Conservation (phyloP, 495 filamentous ascomycete species). For the Podospora australis region DNA sequence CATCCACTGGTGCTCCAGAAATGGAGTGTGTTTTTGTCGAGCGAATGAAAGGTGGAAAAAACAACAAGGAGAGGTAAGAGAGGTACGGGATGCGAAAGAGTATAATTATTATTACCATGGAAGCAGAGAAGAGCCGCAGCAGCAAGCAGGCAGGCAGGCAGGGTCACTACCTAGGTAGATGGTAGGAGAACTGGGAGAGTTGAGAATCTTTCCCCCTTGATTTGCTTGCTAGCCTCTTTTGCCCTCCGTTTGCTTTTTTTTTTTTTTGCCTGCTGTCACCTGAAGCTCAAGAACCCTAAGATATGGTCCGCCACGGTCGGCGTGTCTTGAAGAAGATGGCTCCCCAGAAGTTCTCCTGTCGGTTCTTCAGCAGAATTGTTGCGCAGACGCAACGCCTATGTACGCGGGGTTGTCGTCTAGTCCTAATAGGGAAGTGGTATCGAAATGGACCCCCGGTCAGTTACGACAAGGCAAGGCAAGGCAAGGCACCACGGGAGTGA, state of each 20-base stretch:
- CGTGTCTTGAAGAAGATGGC: slow-evolving; percentile 3
- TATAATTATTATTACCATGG: too few species aligned
- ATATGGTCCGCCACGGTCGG: slow-evolving; percentile 8
- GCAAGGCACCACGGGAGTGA: neutral
- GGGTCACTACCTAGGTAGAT: too few species aligned
- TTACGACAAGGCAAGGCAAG: neutral
- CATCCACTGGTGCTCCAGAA: slow-evolving; percentile 10
- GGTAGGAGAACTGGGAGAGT: too few species aligned
- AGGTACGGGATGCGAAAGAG: slow-evolving; percentile 7
- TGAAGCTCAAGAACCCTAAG: neutral
- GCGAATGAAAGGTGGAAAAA: slow-evolving; percentile 22
- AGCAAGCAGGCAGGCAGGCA: too few species aligned
- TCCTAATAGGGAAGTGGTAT: neutral
- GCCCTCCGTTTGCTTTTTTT: neutral
- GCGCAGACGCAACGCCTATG: neutral
- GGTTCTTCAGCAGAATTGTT: slow-evolving; percentile 1
- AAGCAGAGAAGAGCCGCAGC: too few species aligned
- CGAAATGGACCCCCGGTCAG: neutral
- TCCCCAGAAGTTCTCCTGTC: neutral
- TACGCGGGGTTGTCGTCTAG: slow-evolving; percentile 1
- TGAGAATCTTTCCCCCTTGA: slow-evolving; percentile 11
- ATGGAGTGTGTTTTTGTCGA: too few species aligned
- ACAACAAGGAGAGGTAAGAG: slow-evolving; percentile 2
- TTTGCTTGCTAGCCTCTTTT: slow-evolving; percentile 10
- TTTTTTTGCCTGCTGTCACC: slow-evolving; percentile 1